Evolutionary conservation across 2,329 filamentous ascomycete species (phyloP).

Genomic region (Colletotrichum lindemuthianum): DNA sequence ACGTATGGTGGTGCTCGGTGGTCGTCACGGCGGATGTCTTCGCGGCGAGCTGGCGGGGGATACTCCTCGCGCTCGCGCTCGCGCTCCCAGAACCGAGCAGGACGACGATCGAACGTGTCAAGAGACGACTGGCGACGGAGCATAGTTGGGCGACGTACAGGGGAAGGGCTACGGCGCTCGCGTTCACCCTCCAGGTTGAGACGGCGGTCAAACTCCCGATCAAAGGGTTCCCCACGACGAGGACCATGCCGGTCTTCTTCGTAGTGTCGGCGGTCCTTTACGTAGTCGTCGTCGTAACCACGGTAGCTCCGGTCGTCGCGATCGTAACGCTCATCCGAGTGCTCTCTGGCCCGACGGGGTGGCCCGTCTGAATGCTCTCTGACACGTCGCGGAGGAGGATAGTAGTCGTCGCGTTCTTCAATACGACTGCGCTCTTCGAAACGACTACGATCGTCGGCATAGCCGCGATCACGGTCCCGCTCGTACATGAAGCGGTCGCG

Average conservation of each 20-base stretch:
- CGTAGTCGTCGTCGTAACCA: slow-evolving; percentile 57
- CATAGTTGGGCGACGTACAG: slow-evolving; percentile 71
- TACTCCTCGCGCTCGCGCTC: slow-evolving; percentile 66
- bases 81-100: slow-evolving; percentile 60
- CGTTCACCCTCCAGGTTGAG: slow-evolving; percentile 66
- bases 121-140: slow-evolving; percentile 87
- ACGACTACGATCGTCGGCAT: slow-evolving; percentile 57
- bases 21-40: slow-evolving; percentile 62
- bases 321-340: slow-evolving; percentile 61
- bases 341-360: slow-evolving; percentile 53
- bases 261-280: slow-evolving; percentile 63
- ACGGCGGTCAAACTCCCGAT: slow-evolving; percentile 61
- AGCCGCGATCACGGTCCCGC: slow-evolving; percentile 55
- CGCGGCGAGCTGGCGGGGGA: slow-evolving; percentile 64
- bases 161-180: slow-evolving; percentile 62
- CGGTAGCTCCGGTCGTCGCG: slow-evolving; percentile 46
- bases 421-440: slow-evolving; percentile 53
- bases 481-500: slow-evolving; percentile 61
- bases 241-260: slow-evolving; percentile 62
- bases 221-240: slow-evolving; percentile 43
- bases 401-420: slow-evolving; percentile 37
- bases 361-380: slow-evolving; percentile 62
- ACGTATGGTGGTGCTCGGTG: slow-evolving; percentile 62
- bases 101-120: slow-evolving; percentile 87
- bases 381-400: slow-evolving; percentile 43